A percentile compares a stretch with the other conserved stretches of the same genome.
Evolutionary conservation across 2,329 filamentous ascomycete species (phyloP).

Genomic region (Scolecobasidium constrictum): DNA sequence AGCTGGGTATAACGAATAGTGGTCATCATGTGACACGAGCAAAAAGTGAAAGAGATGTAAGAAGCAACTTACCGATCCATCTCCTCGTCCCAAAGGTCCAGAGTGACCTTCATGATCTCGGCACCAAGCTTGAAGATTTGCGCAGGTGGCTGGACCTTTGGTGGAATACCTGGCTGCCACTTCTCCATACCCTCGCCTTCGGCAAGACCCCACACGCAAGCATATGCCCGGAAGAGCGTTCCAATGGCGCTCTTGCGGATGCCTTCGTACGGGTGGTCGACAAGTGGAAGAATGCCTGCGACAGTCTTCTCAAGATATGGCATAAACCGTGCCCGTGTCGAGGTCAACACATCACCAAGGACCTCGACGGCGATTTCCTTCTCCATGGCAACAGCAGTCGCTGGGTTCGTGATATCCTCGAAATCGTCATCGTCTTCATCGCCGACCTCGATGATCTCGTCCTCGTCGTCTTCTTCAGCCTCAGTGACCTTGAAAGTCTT

Average conservation of each 20-base stretch:
- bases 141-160: slow-evolving; percentile 65
- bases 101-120: slow-evolving; percentile 72
- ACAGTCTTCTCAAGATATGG: slow-evolving; percentile 85
- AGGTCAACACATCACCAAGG: slow-evolving; percentile 80
- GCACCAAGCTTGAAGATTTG: slow-evolving; percentile 79
- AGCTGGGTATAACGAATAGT: slow-evolving; percentile 95
- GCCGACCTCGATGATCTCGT: slow-evolving; percentile 46
- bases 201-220: slow-evolving; percentile 78
- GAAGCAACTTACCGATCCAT: slow-evolving; percentile 70
- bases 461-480: slow-evolving; percentile 44
- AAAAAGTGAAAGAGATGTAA: slow-evolving; percentile 13
- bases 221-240: slow-evolving; percentile 88
- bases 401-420: slow-evolving; percentile 72
- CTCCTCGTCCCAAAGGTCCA: slow-evolving; percentile 81
- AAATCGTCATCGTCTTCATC: slow-evolving; percentile 69
- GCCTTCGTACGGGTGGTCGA: slow-evolving; percentile 85
- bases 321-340: slow-evolving; percentile 69
- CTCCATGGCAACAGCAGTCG: slow-evolving; percentile 84
- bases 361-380: slow-evolving; percentile 97
- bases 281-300: slow-evolving; percentile 66
- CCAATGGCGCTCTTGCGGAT: slow-evolving; percentile 85
- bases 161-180: slow-evolving; percentile 80
- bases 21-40: slow-evolving; percentile 60
- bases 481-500: slow-evolving; percentile 76
- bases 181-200: slow-evolving; percentile 69